phyloP scores from a whole-genome alignment of 1,139 yeast species.

The Candida labiduridarum region DNA sequence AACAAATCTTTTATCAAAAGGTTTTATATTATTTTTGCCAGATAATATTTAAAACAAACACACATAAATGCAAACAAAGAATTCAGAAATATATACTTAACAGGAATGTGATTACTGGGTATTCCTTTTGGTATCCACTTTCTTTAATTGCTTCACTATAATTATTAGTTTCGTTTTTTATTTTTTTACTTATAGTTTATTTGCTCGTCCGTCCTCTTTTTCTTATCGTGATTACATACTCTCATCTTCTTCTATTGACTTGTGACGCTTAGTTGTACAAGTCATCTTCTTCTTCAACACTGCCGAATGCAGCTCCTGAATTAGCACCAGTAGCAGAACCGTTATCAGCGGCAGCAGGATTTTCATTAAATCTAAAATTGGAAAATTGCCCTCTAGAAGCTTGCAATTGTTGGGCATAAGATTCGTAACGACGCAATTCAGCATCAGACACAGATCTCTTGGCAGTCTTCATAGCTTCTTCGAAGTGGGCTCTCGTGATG shows the following conservation, averaged over 20 bases:
- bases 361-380: slow-evolving; percentile 66
- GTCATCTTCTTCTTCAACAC: slow-evolving; percentile 91
- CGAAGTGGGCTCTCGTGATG: slow-evolving; percentile 90
- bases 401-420: slow-evolving; percentile 95
- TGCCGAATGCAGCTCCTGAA: slow-evolving; percentile 50
- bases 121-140: too few species aligned
- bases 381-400: slow-evolving; percentile 92
- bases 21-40: too few species aligned
- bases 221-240: neutral
- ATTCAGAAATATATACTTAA: too few species aligned
- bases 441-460: slow-evolving; percentile 96
- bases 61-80: too few species aligned
- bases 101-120: too few species aligned
- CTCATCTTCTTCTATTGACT: neutral
- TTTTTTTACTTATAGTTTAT: too few species aligned
- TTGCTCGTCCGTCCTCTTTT: neutral
- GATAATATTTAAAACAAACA: too few species aligned
- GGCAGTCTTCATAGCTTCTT: slow-evolving; percentile 99
- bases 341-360: slow-evolving; percentile 21
- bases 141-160: too few species aligned
- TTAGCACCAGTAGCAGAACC: slow-evolving; percentile 16
- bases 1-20: too few species aligned
- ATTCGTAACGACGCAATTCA: slow-evolving; percentile 97
- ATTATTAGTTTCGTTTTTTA: too few species aligned
- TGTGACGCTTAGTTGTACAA: slow-evolving; percentile 63